A percentile compares a stretch with the other conserved stretches of the same genome.
Evolutionary conservation across 2,329 filamentous ascomycete genomes (phyloP).

Genomic region (Huntiella moniliformis): DNA sequence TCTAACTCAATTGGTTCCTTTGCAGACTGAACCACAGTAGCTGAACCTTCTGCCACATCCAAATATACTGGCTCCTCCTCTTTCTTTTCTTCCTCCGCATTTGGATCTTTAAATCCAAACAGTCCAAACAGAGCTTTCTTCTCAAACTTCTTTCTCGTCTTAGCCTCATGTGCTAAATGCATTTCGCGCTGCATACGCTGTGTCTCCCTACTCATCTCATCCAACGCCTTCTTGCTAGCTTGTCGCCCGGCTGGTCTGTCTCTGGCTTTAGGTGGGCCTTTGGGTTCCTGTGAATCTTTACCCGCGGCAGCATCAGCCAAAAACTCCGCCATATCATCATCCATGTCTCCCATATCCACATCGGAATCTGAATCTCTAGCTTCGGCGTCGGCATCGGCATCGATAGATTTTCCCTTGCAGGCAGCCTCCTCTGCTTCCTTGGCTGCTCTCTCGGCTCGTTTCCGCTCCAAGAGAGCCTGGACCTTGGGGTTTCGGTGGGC

Average conservation of each 20-base stretch:
- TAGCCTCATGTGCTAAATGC: constrained; percentile 77
- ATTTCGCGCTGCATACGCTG: constrained; percentile 78
- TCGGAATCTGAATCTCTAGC: constrained; percentile 25
- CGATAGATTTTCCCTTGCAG: constrained; percentile 20
- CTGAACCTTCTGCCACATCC: constrained; percentile 15
- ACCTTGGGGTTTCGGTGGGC: constrained; percentile 38
- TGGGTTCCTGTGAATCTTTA: constrained; percentile 42
- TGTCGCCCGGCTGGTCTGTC: constrained; percentile 54
- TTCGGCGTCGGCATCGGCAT: constrained; percentile 19
- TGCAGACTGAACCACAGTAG: constrained; percentile 15
- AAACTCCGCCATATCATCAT: constrained; percentile 26
- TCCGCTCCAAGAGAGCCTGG: constrained; percentile 52
- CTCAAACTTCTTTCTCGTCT: constrained; percentile 77
- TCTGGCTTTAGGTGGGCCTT: constrained; percentile 49
- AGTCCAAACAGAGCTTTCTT: constrained; percentile 66
- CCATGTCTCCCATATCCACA: constrained; percentile 20
- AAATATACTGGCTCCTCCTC: constrained; percentile 13
- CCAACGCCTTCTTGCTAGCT: constrained; percentile 82
- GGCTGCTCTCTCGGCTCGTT: constrained; percentile 50
- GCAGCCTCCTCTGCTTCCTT: constrained; percentile 40
- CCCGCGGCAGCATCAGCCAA: constrained; percentile 15
- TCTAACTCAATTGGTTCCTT: background rate
- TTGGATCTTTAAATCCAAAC: constrained; percentile 50
- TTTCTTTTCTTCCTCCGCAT: constrained; percentile 17
- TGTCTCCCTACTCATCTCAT: constrained; percentile 89